Conservation (phyloP, 306 rosid species). For the Malus sylvestris region DNA sequence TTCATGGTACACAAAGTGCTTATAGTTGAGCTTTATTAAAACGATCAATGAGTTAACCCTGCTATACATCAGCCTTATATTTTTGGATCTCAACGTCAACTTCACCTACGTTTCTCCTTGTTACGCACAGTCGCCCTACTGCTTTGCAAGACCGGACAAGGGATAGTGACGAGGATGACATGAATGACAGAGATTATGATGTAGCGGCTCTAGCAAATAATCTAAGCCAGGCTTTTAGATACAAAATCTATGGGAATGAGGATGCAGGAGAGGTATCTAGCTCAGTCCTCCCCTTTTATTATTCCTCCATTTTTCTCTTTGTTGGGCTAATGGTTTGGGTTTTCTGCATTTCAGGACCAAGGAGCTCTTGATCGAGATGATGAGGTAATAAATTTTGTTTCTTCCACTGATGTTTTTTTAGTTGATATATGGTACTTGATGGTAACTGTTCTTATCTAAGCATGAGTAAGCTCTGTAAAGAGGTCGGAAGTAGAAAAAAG, state of each 20-base stretch:
- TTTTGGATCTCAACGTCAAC: background rate
- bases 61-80: background rate
- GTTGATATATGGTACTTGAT: background rate
- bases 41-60: background rate
- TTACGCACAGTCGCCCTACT: constrained; percentile 75
- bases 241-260: constrained; percentile 87
- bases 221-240: constrained; percentile 88
- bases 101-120: constrained; percentile 8
- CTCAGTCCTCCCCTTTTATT: background rate
- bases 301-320: background rate
- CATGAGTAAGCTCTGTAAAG: background rate
- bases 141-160: constrained; percentile 94
- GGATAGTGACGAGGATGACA: constrained; percentile 92
- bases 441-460: background rate
- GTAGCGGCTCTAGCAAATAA: constrained; percentile 90
- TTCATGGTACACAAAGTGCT: background rate
- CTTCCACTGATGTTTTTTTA: constrained; percentile 3
- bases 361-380: constrained; percentile 73
- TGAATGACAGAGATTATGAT: constrained; percentile 87
- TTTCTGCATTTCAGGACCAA: constrained; percentile 59
- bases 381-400: constrained; percentile 51
- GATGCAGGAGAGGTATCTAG: constrained; percentile 80
- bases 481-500: background rate
- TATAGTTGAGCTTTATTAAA: background rate
- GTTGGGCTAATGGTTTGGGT: constrained; percentile 17